phyloP scores from a whole-genome alignment of 177 flowering plant species.

The Vitis hybrid region DNA sequence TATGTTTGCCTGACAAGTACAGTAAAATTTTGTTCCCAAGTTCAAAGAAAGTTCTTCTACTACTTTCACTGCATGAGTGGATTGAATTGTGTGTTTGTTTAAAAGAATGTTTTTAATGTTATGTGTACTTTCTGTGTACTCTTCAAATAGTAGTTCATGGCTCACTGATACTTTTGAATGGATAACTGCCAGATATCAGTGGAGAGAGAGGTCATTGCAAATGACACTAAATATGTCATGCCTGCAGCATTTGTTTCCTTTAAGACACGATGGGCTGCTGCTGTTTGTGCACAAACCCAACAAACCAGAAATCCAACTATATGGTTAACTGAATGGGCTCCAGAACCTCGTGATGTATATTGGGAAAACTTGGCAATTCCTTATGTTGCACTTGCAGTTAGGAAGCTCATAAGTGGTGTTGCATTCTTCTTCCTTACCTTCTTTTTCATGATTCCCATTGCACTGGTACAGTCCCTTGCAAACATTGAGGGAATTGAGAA shows the following conservation, averaged over 20 bases:
- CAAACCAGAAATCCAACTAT: conserved; percentile 78
- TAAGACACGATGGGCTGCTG: conserved; percentile 82
- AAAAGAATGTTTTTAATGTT: not conserved
- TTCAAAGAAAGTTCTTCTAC: not conserved
- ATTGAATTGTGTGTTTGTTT: not conserved
- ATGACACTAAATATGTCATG: conserved; percentile 52
- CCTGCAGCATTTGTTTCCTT: conserved; percentile 95
- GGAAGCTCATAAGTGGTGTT: conserved; percentile 65
- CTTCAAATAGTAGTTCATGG: not conserved
- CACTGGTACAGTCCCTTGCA: conserved; percentile 87
- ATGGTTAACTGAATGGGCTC: conserved; percentile 97
- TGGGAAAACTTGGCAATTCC: conserved; percentile 89
- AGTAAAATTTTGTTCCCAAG: not conserved
- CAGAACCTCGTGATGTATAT: conserved; percentile 88
- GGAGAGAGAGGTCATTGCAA: conserved; percentile 47
- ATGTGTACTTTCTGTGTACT: not conserved
- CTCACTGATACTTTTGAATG: not conserved
- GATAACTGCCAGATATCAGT: conserved; percentile 34
- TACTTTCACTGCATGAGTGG: not conserved
- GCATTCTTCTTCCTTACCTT: conserved; percentile 85
- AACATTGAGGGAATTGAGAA: conserved; percentile 80
- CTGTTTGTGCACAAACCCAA: conserved; percentile 95
- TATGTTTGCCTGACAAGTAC: not conserved
- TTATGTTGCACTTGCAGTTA: conserved; percentile 60
- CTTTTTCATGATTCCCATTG: conserved; percentile 91